These are phyloP conservation scores for button mushroom (Agaricus bisporus) DNA, from an alignment of 768 basidiomycete species.

Conservation along the genomic window DNA sequence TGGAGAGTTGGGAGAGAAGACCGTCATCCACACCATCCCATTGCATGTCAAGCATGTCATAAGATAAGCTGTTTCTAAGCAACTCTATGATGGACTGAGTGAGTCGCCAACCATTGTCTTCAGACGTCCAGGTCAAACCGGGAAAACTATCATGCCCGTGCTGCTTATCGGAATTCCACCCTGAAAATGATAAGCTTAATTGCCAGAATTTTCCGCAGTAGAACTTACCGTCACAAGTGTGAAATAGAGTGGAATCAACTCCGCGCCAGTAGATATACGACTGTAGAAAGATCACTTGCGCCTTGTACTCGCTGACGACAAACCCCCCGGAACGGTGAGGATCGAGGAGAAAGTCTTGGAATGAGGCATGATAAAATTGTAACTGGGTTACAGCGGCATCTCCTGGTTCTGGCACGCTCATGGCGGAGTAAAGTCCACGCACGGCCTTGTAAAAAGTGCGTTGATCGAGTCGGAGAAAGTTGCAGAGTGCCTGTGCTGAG, in stretches of 20 bases:
- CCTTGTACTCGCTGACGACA: neutral
- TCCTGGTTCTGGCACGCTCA: neutral
- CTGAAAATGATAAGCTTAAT: neutral
- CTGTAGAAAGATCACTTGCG: neutral
- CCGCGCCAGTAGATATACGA: neutral
- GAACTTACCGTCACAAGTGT: neutral
- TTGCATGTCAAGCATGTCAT: neutral
- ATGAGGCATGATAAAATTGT: conserved; percentile 1
- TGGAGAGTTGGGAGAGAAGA: neutral
- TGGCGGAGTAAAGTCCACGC: neutral
- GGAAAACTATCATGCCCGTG: neutral
- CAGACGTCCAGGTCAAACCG: neutral
- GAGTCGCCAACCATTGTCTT: neutral
- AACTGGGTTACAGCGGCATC: neutral
- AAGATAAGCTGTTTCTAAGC: no score
- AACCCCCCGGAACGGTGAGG: neutral
- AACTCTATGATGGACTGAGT: neutral
- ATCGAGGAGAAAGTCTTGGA: neutral
- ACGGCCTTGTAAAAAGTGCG: neutral
- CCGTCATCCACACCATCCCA: neutral
- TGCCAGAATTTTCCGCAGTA: no score
- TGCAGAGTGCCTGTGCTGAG: neutral
- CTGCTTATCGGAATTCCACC: neutral
- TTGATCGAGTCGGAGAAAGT: conserved; percentile 1
- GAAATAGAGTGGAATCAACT: neutral